Conservation (phyloP, 2,329 filamentous ascomycete genomes). For the Lecanicillium sp. region DNA sequence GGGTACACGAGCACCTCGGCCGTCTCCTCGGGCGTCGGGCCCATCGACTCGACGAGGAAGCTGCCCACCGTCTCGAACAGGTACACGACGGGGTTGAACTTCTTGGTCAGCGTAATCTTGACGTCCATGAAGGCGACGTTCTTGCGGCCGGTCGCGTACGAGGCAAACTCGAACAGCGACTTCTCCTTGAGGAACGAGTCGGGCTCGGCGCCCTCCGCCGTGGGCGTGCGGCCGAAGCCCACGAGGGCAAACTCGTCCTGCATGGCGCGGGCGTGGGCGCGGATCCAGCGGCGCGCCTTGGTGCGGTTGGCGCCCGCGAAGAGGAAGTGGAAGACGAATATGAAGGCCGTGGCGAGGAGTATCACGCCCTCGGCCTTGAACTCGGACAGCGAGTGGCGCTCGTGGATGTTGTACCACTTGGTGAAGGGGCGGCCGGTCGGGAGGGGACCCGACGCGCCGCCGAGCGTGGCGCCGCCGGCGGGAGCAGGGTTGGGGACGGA, state of each 20-base stretch:
- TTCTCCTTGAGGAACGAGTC: constrained; percentile 69
- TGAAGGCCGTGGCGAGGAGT: constrained; percentile 64
- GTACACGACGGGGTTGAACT: constrained; percentile 70
- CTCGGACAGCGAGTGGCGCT: constrained; percentile 76
- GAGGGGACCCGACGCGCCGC: constrained; percentile 38
- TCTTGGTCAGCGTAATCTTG: constrained; percentile 73
- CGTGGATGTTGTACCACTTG: constrained; percentile 95
- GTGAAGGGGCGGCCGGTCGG: constrained; percentile 63
- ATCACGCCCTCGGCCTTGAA: constrained; percentile 86
- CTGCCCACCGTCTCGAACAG: constrained; percentile 60
- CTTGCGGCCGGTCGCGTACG: constrained; percentile 85
- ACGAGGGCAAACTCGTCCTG: constrained; percentile 80
- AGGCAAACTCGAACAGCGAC: constrained; percentile 76
- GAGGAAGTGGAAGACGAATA: constrained; percentile 74
- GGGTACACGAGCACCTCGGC: constrained; percentile 75
- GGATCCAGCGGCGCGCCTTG: constrained; percentile 76
- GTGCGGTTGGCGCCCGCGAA: constrained; percentile 73
- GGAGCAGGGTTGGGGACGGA: constrained; percentile 63
- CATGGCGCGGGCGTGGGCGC: constrained; percentile 64
- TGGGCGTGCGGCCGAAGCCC: constrained; percentile 62
- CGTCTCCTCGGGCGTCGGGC: constrained; percentile 60
- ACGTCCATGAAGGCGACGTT: constrained; percentile 90
- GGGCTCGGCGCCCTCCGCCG: constrained; percentile 37
- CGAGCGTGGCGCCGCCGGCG: constrained; percentile 41
- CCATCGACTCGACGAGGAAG: constrained; percentile 75